phyloP scores from a whole-genome alignment of 2,329 filamentous ascomycete genomes.

The Fusarium drepaniforme region DNA sequence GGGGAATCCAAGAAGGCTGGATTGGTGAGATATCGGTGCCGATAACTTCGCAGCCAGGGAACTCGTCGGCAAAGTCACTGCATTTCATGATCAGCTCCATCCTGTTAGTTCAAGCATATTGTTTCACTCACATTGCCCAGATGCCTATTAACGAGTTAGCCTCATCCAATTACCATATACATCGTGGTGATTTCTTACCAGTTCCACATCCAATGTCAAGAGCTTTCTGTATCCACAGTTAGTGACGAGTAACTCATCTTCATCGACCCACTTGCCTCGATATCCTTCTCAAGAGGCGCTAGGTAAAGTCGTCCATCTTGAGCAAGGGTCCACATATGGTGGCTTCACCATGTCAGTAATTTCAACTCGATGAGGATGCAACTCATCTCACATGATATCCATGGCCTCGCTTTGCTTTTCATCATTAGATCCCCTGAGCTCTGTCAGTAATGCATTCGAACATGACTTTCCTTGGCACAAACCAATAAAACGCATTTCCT shows the following conservation, averaged over 20 bases:
- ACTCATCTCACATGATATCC: constrained; percentile 7
- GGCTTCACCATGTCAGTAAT: background rate
- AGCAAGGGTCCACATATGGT: constrained; percentile 12
- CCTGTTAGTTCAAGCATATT: fast-evolving
- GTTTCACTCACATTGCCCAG: constrained; percentile 30
- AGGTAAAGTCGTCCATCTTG: constrained; percentile 8
- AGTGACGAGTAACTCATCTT: background rate
- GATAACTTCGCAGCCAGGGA: constrained; percentile 26
- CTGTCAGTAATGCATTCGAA: background rate
- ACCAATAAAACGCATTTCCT: constrained; percentile 8
- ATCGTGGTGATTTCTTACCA: background rate
- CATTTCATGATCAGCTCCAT: too few relatives aligned
- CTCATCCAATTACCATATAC: background rate
- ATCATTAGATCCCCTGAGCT: constrained; percentile 14
- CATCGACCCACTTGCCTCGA: background rate
- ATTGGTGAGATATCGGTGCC: constrained; percentile 36
- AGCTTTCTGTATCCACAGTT: background rate
- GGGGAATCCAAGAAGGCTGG: constrained; percentile 31
- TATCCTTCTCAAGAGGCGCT: constrained; percentile 6
- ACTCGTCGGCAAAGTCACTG: constrained; percentile 37
- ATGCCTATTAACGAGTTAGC: constrained; percentile 10
- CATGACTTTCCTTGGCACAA: background rate
- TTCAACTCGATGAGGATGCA: too few relatives aligned
- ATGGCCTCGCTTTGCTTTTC: constrained; percentile 19
- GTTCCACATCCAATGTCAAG: constrained; percentile 26